Conservation (phyloP, 768 basidiomycete genomes). For the Vararia minispora region DNA sequence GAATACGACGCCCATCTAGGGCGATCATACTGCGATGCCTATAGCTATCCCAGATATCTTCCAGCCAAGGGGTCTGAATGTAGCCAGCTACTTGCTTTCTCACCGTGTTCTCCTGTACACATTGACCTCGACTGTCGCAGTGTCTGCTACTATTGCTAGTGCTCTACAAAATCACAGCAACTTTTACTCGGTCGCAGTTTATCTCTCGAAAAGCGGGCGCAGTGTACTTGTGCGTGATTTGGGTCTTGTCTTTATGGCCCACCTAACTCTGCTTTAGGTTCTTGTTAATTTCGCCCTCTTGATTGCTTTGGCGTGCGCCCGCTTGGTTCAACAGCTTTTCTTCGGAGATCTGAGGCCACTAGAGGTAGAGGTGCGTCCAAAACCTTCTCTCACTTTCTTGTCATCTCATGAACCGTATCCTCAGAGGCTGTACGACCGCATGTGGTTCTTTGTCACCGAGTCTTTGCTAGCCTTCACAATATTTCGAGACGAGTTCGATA, state of each 20-base stretch:
- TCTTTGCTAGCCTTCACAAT: constrained; percentile 94
- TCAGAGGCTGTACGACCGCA: constrained; percentile 88
- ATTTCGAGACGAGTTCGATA: constrained; percentile 91
- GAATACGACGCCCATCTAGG: background rate
- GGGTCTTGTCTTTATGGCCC: background rate
- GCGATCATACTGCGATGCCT: constrained; percentile 1
- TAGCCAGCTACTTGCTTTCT: constrained; percentile 40
- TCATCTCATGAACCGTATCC: background rate
- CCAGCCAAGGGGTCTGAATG: constrained; percentile 38
- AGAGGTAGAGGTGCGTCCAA: constrained; percentile 73
- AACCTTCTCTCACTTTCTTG: background rate
- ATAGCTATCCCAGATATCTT: constrained; percentile 44
- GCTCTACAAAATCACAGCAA: constrained; percentile 78
- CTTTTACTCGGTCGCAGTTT: constrained; percentile 90
- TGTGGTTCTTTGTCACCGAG: constrained; percentile 98
- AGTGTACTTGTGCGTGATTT: constrained; percentile 65
- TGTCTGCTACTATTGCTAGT: constrained; percentile 64
- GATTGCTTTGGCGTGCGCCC: constrained; percentile 62
- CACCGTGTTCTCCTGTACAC: constrained; percentile 65
- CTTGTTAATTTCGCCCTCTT: constrained; percentile 87
- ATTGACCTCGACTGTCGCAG: constrained; percentile 52
- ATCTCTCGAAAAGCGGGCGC: constrained; percentile 87
- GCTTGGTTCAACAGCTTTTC: constrained; percentile 76
- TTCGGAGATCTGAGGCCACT: constrained; percentile 80
- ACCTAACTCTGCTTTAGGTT: constrained; percentile 36